phyloP scores from a whole-genome alignment of 306 rosid genomes.

The Inga laurina region DNA sequence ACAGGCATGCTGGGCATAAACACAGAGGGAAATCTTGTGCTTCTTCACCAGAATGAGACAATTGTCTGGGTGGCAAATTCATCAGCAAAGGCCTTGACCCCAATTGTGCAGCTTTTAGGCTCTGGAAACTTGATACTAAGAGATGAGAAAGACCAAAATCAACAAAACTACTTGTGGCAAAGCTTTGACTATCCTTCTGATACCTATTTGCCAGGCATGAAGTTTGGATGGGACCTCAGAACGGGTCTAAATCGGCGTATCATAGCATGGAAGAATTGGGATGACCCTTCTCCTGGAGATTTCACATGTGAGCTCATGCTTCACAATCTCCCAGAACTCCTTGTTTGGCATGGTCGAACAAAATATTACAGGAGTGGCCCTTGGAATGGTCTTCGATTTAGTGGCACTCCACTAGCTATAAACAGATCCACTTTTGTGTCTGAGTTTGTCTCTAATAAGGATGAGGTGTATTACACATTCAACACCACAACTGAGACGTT shows the following conservation, averaged over 20 bases:
- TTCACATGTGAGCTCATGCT: slow-evolving; percentile 19
- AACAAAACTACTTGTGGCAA: slow-evolving; percentile 37
- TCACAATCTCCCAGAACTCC: slow-evolving; percentile 32
- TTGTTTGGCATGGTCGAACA: slow-evolving; percentile 22
- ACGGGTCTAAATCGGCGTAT: slow-evolving; percentile 32
- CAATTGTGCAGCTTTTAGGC: slow-evolving; percentile 29
- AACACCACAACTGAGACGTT: slow-evolving; percentile 6
- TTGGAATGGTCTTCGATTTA: slow-evolving; percentile 42
- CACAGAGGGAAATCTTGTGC: slow-evolving; percentile 21
- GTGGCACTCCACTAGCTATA: background rate
- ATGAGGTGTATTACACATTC: slow-evolving; percentile 35
- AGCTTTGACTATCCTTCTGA: slow-evolving; percentile 55
- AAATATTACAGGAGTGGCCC: slow-evolving; percentile 45
- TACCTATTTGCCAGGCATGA: slow-evolving; percentile 46
- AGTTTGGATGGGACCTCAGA: slow-evolving; percentile 42
- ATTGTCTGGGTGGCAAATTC: slow-evolving; percentile 41
- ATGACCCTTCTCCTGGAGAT: slow-evolving; percentile 55
- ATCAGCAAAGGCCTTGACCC: background rate
- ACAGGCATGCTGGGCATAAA: slow-evolving; percentile 38
- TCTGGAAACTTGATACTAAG: slow-evolving; percentile 44
- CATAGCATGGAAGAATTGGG: slow-evolving; percentile 39
- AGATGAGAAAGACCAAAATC: slow-evolving; percentile 25
- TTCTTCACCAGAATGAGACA: slow-evolving; percentile 14
- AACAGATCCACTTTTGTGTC: background rate
- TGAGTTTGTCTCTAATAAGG: slow-evolving; percentile 16